phyloP scores from a whole-genome alignment of 2,329 filamentous ascomycete species.

The Aspergillus unguis region DNA sequence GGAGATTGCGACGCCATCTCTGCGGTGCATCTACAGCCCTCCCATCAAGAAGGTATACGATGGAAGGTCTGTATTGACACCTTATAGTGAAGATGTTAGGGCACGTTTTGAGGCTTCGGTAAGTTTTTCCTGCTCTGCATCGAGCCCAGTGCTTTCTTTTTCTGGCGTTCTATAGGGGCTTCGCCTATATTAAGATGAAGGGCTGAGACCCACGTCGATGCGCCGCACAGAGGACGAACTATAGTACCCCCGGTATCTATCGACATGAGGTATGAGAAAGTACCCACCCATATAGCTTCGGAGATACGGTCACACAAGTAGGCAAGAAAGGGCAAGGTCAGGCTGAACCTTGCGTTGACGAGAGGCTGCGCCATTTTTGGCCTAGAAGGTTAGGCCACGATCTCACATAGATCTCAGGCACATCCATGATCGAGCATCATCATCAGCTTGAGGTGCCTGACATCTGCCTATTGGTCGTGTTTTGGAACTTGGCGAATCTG shows the following conservation, averaged over 20 bases:
- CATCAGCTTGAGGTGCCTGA: background rate
- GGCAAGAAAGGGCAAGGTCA: background rate
- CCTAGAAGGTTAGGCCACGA: background rate
- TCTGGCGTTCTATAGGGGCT: background rate
- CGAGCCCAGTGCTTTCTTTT: slow-evolving; percentile 3
- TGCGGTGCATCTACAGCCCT: slow-evolving; percentile 20
- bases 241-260: background rate
- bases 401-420: too few species aligned
- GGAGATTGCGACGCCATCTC: slow-evolving; percentile 28
- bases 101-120: background rate
- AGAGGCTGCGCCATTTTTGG: background rate
- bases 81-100: slow-evolving; percentile 3
- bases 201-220: background rate
- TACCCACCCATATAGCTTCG: background rate
- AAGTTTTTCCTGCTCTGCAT: background rate
- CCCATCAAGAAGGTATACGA: slow-evolving; percentile 15
- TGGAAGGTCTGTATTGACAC: background rate
- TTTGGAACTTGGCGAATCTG: background rate
- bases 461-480: background rate
- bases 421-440: background rate
- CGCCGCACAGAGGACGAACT: background rate
- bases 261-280: background rate
- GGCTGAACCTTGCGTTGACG: background rate
- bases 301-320: background rate
- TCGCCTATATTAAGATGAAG: background rate